Evolutionary conservation across 148 eudicot species (phyloP).

Genomic region (Vaccinium corymbosum): DNA sequence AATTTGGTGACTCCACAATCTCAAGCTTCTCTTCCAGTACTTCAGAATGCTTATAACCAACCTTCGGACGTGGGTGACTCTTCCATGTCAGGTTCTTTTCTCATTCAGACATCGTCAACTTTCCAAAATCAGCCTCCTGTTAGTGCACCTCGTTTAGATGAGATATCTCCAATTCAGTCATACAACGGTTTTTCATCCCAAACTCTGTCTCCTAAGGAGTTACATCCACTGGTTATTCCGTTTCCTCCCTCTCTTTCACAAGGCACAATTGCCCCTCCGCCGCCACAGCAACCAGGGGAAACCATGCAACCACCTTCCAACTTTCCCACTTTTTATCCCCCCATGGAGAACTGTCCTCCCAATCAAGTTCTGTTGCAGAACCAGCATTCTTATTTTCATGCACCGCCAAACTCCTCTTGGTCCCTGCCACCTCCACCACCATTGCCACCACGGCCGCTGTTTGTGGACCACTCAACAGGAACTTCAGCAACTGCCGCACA

Average conservation of each 20-base stretch:
- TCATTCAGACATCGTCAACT: constrained; percentile 22
- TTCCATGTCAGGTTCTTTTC: constrained; percentile 26
- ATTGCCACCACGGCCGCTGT: constrained; percentile 38
- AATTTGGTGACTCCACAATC: constrained; percentile 26
- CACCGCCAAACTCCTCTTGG: constrained; percentile 44
- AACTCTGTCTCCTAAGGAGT: constrained; percentile 16
- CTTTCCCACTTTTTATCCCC: constrained; percentile 26
- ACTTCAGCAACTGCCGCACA: constrained; percentile 18
- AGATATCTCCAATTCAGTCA: constrained; percentile 12
- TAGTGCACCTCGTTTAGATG: constrained; percentile 20
- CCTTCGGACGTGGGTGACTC: constrained; percentile 21
- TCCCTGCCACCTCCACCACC: constrained; percentile 47
- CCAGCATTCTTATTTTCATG: constrained; percentile 47
- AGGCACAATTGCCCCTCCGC: constrained; percentile 23
- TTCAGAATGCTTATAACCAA: constrained; percentile 26
- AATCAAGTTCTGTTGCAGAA: constrained; percentile 36
- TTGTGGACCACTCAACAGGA: constrained; percentile 25
- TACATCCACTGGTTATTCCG: constrained; percentile 18
- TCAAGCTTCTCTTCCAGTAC: constrained; percentile 29
- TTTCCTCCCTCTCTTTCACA: constrained; percentile 30
- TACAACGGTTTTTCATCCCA: constrained; percentile 13
- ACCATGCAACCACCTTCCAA: constrained; percentile 23
- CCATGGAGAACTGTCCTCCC: constrained; percentile 28
- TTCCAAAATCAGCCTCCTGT: constrained; percentile 23
- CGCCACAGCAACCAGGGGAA: constrained; percentile 10